Conservation (phyloP, 495 filamentous ascomycete species). For the Aspergillus biplanus region DNA sequence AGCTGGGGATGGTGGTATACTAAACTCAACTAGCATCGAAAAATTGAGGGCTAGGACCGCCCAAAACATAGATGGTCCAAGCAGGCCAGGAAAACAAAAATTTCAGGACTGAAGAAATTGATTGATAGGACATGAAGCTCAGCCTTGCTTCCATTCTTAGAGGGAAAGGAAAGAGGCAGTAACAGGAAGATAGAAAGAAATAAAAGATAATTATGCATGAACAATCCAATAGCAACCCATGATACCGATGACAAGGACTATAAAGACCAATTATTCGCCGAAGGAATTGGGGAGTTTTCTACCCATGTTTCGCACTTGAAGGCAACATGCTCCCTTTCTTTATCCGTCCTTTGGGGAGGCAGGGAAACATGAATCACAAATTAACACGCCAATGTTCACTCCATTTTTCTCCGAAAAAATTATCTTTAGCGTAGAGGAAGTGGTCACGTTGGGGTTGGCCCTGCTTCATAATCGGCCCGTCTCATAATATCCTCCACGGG, state of each 20-base stretch:
- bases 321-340: slow-evolving; percentile 21
- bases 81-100: background rate
- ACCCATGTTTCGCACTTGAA: slow-evolving; percentile 21
- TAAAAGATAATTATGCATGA: slow-evolving; percentile 17
- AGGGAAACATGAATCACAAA: slow-evolving; percentile 16
- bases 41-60: background rate
- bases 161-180: background rate
- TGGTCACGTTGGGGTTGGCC: slow-evolving; percentile 25
- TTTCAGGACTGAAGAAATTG: background rate
- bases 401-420: background rate
- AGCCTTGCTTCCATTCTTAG: background rate
- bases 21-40: background rate
- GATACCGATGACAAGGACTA: slow-evolving; percentile 18
- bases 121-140: background rate
- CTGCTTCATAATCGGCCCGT: slow-evolving; percentile 64
- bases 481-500: slow-evolving; percentile 96
- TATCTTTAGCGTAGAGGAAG: background rate
- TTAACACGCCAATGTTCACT: slow-evolving; percentile 13
- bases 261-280: slow-evolving; percentile 19
- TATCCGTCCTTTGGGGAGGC: slow-evolving; percentile 11
- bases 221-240: slow-evolving; percentile 15
- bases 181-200: slow-evolving; percentile 4
- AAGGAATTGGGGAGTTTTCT: slow-evolving; percentile 19
- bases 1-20: background rate
- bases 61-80: background rate